Base-by-base conservation (phyloP, 306 rosid species). In the Cicer cuneatum region DNA sequence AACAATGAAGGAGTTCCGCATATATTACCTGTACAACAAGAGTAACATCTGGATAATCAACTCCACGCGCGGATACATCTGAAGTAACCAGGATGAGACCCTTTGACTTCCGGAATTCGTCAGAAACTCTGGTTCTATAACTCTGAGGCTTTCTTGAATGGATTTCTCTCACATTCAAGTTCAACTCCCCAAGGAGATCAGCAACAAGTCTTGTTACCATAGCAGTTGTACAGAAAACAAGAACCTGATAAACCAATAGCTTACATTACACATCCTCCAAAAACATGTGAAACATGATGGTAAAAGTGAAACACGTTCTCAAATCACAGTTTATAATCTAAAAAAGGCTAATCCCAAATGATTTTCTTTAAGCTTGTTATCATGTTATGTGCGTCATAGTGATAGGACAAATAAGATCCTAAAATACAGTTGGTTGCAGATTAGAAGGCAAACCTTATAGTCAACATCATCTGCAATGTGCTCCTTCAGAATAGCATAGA, bases 31-130 rank as follows among this genome's bases (percentile, higher is more conserved):
- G 99, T 75, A 94, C 62, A 37, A 94, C 99, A 71, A 94, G 96
- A 42, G 96, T 82, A 62, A 94, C 99, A 72, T 92, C 96, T 19
- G 97, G 99, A 84, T 94, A 94, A 81, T 94, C 99, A 66, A 94
- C 99, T 66, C 99, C 97, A 1, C 99, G 97, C 29, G 99, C 99
- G 40, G 99, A 94, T 12, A 94, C 97, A 72, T 94, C 99, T 7
- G 99, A 94, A 37, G 99, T 94, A 33, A 94, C 96, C 56, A 94
- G 87, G 77, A 90, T 92, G 69, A 92, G 87, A 65, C 96, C 90
- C 84, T 92, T 94, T 54, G 99, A 94, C 85, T 89, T 92, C 74
- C 99, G 82, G 59, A 94, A 94, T 78, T 94, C 99, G 38, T 94
- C 97, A 21, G 99, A 94, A 69, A 94, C 89, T 81, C 87, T 82